Evolutionary conservation across 2,329 filamentous ascomycete species (phyloP), one percentile per base, ranked within the genome.

Genomic region (Aotearoamyces nothofagi): DNA sequence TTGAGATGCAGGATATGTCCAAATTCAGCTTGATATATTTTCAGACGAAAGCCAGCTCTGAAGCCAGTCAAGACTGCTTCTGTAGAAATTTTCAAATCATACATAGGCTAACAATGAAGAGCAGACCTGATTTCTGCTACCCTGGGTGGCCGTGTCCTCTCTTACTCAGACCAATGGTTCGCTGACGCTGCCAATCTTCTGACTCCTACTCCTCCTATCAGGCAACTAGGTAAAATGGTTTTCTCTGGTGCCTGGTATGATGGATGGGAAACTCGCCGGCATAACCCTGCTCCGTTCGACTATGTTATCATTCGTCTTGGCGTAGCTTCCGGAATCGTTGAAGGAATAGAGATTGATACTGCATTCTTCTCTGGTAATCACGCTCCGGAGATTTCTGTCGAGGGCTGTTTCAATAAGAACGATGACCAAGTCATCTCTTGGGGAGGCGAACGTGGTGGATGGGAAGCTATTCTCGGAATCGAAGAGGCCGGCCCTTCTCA

Each of bases 291-390:
- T 34, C 58, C 65, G 0, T 77, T 76, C 41, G 73, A 78, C 56
- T 78, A 70, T 61, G 72, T 73, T 12, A 58, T 77, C 34, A 63
- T 78, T 36, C 65, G 70, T 31, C 59, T 78, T 5, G 73, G 73
- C 26, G 73, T 78, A 20, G 67, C 77, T 7, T 80, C 74, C 2
- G 81, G 79, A 26, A 75, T 63, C 10, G 67, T 87, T 15, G 64
- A 69, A 34, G 81, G 81, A 10, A 59, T 86, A 26, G 81, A 87
- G 55, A 64, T 87, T 38, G 79, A 87, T 54, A 87, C 81, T 3
- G 71, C 78, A 27, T 81, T 75, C 58, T 90, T 87, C 62, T 73
- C 67, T 34, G 81, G 81, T 35, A 87, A 87, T 55, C 76, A 87
- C 47, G 81, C 80, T 5, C 80, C 80, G 1, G 76, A 74, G 39